A percentile compares a stretch with the other conserved stretches of the same genome.
These are phyloP conservation scores for Phaffia tasmanica DNA, from an alignment of 768 basidiomycete genomes.

Conservation along the genomic window DNA sequence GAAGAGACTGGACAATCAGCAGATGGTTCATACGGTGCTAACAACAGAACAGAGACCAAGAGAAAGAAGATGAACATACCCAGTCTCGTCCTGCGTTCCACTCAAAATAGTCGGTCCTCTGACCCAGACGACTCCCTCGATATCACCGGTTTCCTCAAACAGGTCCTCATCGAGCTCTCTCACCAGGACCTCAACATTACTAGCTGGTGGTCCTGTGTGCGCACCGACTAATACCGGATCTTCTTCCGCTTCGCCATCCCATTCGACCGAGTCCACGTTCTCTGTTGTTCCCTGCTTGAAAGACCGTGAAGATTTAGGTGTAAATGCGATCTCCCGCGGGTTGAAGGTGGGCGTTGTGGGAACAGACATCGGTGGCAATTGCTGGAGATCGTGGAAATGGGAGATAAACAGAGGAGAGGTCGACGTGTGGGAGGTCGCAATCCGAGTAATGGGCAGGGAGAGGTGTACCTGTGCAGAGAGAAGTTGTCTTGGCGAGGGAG, in stretches of 20 bases:
- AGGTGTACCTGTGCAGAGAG: constrained; percentile 51
- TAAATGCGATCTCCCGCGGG: constrained; percentile 37
- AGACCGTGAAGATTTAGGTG: constrained; percentile 10
- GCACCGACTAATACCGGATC: constrained; percentile 49
- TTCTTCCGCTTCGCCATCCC: not conserved
- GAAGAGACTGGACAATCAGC: not conserved
- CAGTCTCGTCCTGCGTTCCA: constrained; percentile 2
- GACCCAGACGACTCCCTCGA: constrained; percentile 17
- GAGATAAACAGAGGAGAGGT: constrained; percentile 70
- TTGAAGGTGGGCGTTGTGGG: constrained; percentile 22
- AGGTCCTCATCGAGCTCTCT: constrained; percentile 53
- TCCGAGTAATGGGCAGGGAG: constrained; percentile 12
- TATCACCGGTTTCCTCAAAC: constrained; percentile 48
- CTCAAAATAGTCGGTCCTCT: constrained; percentile 16
- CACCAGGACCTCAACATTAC: constrained; percentile 77
- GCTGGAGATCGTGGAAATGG: constrained; percentile 75
- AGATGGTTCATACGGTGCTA: not conserved
- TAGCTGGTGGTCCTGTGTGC: constrained; percentile 49
- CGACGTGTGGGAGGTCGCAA: constrained; percentile 42
- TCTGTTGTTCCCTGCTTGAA: not conserved
- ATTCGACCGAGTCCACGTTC: constrained; percentile 1
- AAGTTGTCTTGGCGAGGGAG: constrained; percentile 55
- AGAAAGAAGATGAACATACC: constrained; percentile 6
- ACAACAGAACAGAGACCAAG: not conserved
- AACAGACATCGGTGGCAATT: constrained; percentile 42